These are phyloP conservation scores for Chenopodium formosanum DNA, from an alignment of 148 eudicot genomes.

Conservation along the genomic window DNA sequence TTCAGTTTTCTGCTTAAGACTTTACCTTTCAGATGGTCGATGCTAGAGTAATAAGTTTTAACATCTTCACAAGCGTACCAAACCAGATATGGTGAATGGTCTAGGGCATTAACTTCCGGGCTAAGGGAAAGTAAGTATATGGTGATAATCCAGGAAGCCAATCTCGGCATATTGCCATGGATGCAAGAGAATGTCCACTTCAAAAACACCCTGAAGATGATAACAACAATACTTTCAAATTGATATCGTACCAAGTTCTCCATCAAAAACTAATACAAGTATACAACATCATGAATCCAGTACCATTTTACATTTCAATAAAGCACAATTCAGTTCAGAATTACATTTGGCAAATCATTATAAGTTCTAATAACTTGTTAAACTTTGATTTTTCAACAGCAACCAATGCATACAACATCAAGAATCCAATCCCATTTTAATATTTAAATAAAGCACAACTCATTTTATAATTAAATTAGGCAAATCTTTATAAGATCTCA, in stretches of 20 bases:
- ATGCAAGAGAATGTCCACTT: constrained; percentile 16
- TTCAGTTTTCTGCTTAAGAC: constrained; percentile 42
- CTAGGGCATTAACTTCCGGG: constrained; percentile 36
- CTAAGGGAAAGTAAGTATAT: constrained; percentile 34
- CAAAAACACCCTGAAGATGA: constrained; percentile 24
- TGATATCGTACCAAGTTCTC: background rate
- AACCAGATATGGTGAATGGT: constrained; percentile 15
- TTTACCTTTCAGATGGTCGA: constrained; percentile 38
- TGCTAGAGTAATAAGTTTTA: constrained; percentile 38
- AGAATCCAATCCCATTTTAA: background rate
- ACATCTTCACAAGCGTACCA: constrained; percentile 42
- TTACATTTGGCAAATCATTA: background rate
- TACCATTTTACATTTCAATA: background rate
- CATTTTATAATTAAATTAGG: background rate
- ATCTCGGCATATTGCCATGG: constrained; percentile 1
- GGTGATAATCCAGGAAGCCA: constrained; percentile 30
- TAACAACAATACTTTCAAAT: background rate
- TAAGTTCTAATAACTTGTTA: background rate
- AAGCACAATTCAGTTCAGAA: background rate
- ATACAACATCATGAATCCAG: background rate
- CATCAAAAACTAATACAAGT: background rate
- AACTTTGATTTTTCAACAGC: no score
- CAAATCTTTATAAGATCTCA: background rate
- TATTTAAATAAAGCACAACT: background rate
- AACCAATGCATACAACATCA: no score